Conservation (phyloP, 805 yeast species). For the Wickerhamiella australiensis region DNA sequence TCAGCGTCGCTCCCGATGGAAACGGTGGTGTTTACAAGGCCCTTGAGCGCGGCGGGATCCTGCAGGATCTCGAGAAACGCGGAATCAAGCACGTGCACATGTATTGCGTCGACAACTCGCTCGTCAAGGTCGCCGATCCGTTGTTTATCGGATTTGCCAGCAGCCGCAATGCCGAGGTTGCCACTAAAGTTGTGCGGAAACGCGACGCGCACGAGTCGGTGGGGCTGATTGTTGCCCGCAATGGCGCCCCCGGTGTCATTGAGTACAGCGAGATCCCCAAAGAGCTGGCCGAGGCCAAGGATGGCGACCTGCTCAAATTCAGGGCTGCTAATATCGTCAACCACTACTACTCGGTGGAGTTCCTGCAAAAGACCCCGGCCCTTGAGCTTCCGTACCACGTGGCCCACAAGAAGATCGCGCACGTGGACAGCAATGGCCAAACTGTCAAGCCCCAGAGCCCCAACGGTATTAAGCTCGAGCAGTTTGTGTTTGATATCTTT, state of each 20-base stretch:
- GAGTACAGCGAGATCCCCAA: slow-evolving; percentile 84
- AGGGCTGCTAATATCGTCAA: slow-evolving; percentile 97
- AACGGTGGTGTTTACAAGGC: slow-evolving; percentile 95
- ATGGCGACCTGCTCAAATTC: slow-evolving; percentile 48
- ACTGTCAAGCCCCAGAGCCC: slow-evolving; percentile 53
- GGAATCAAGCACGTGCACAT: slow-evolving; percentile 85
- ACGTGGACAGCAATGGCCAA: slow-evolving; percentile 37
- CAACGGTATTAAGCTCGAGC: slow-evolving; percentile 91
- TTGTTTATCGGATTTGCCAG: slow-evolving; percentile 76
- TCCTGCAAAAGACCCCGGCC: slow-evolving; percentile 47
- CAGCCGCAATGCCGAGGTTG: slow-evolving; percentile 51
- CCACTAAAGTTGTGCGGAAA: slow-evolving; percentile 92
- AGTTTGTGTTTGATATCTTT: slow-evolving; percentile 92
- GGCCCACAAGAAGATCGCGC: slow-evolving; percentile 79
- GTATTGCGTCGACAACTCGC: slow-evolving; percentile 92
- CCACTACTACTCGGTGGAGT: slow-evolving; percentile 82
- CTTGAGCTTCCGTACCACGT: slow-evolving; percentile 80
- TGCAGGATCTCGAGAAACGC: slow-evolving; percentile 52
- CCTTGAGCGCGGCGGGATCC: slow-evolving; percentile 45
- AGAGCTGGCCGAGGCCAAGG: slow-evolving; percentile 57
- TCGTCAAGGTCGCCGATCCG: slow-evolving; percentile 91
- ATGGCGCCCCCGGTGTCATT: slow-evolving; percentile 69
- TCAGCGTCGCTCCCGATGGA: slow-evolving; percentile 91
- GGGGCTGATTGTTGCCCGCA: slow-evolving; percentile 65
- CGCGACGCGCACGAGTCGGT: slow-evolving; percentile 78